Evolutionary conservation across 2,329 filamentous ascomycete genomes (phyloP).

Genomic region (Arthrobotrys iridis): DNA sequence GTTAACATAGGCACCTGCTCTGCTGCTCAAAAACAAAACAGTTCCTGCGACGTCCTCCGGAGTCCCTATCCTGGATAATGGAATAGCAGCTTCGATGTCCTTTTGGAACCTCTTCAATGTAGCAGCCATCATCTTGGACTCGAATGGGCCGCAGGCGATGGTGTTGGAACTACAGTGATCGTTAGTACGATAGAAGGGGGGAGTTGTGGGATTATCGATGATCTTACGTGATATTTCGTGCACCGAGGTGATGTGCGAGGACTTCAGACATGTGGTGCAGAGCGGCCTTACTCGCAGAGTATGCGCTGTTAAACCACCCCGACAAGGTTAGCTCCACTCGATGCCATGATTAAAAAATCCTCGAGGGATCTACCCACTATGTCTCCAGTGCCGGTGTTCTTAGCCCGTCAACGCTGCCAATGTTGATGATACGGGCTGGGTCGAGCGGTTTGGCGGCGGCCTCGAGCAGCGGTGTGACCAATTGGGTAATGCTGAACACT

Average conservation of each 20-base stretch:
- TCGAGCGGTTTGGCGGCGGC: constrained; percentile 63
- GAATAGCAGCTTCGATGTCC: constrained; percentile 69
- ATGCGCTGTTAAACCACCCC: constrained; percentile 63
- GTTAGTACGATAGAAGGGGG: background rate
- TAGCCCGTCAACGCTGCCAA: constrained; percentile 72
- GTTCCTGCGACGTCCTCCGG: constrained; percentile 76
- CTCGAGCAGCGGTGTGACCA: constrained; percentile 72
- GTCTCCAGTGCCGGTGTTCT: constrained; percentile 70
- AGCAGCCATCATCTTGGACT: constrained; percentile 77
- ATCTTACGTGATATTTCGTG: constrained; percentile 67
- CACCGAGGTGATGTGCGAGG: constrained; percentile 71
- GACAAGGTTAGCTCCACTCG: background rate
- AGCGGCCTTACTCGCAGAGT: constrained; percentile 72
- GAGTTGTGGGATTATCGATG: background rate
- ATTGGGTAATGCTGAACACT: constrained; percentile 72
- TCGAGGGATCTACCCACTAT: constrained; percentile 61
- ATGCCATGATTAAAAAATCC: constrained; percentile 53
- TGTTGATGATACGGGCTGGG: constrained; percentile 72
- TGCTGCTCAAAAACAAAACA: constrained; percentile 75
- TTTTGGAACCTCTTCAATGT: constrained; percentile 71
- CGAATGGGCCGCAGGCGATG: constrained; percentile 76
- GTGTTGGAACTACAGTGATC: constrained; percentile 67
- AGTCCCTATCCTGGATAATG: constrained; percentile 73
- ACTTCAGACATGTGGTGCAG: constrained; percentile 73
- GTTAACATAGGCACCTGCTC: constrained; percentile 74